Evolutionary conservation across 169 alveolate species (phyloP).

Genomic region (Plasmodium adleri): DNA sequence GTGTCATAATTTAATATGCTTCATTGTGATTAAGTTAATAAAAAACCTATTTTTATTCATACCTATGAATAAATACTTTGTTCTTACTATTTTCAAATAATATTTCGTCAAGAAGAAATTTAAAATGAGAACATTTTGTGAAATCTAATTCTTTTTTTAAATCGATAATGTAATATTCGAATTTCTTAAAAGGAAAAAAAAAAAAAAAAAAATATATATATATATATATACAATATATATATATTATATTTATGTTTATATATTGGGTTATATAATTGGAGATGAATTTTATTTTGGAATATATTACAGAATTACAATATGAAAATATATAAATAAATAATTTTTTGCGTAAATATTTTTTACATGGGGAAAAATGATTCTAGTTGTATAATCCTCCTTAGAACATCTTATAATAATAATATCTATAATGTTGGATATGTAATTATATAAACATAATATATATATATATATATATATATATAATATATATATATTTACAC

Average conservation of each 20-base stretch:
- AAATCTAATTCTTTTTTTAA: conserved; percentile 19
- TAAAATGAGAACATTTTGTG: conserved; percentile 58
- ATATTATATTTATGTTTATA: neutral
- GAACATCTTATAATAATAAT: conserved; percentile 36
- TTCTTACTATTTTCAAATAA: conserved; percentile 46
- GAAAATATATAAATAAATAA: neutral
- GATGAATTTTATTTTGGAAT: neutral
- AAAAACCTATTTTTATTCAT: neutral
- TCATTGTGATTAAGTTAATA: no score
- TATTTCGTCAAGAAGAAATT: conserved; percentile 54
- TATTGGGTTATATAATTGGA: neutral
- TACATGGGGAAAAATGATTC: conserved; percentile 60
- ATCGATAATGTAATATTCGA: conserved; percentile 66
- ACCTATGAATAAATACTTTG: conserved; percentile 65
- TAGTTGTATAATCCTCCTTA: conserved; percentile 35
- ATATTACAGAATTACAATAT: neutral
- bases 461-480: neutral
- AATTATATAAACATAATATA: neutral
- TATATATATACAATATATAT: neutral
- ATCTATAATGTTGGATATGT: conserved; percentile 8
- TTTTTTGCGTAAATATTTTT: conserved; percentile 4
- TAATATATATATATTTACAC: neutral
- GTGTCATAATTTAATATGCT: neutral
- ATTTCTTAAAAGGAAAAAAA: conserved; percentile 18
- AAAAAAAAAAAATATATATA: conserved; percentile 1